phyloP scores from a whole-genome alignment of 345 rosid genomes.

The Reutealis trisperma region DNA sequence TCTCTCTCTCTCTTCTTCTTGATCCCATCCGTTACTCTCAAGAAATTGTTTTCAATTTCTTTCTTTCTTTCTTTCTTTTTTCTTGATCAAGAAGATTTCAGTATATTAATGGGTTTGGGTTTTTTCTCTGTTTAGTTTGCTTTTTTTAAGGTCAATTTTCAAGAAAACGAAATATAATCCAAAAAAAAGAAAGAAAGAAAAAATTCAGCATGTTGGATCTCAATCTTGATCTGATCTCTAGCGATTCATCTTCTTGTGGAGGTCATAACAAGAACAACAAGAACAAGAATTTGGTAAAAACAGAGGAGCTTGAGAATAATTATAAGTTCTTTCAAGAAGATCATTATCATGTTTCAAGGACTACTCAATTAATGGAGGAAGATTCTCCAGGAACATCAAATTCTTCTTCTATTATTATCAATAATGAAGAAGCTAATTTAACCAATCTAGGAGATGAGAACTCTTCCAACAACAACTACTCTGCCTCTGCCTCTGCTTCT shows the following conservation, averaged over 20 bases:
- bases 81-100: neutral
- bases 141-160: neutral
- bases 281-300: neutral
- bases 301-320: neutral
- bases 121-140: neutral
- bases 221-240: slow-evolving; percentile 49
- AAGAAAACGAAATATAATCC: neutral
- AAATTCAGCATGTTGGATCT: slow-evolving; percentile 57
- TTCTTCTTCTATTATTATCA: slow-evolving; percentile 51
- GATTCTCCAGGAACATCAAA: slow-evolving; percentile 50
- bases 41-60: neutral
- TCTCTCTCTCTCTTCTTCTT: slow-evolving; percentile 8
- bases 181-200: neutral
- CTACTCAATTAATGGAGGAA: slow-evolving; percentile 27
- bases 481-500: neutral
- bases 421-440: slow-evolving; percentile 32
- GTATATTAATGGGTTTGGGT: neutral
- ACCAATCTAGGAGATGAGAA: slow-evolving; percentile 38
- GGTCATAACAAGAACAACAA: slow-evolving; percentile 6
- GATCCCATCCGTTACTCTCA: slow-evolving; percentile 29
- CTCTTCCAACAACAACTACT: slow-evolving; percentile 30
- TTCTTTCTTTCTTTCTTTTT: neutral
- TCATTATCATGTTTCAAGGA: neutral
- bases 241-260: slow-evolving; percentile 29
- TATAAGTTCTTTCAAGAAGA: neutral